Base-by-base conservation (phyloP, 345 rosid species). In the Heritiera fomes region DNA sequence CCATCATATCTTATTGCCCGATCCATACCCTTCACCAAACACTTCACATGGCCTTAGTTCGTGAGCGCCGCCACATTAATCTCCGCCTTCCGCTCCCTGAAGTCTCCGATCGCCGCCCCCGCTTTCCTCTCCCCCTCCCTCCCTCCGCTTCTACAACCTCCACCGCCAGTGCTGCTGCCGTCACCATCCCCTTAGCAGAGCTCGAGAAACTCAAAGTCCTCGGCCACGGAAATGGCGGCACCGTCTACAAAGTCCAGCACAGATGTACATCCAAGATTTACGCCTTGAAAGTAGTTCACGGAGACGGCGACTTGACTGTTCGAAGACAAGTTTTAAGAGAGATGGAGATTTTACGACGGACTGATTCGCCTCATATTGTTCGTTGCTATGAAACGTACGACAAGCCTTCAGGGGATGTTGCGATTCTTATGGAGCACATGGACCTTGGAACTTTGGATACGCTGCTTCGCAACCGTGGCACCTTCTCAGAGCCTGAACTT, bases 211-310 rank as follows among this genome's bases (percentile, higher is more conserved):
- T 93, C 53, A 75, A 85, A 46, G 97, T 91, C 0, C 88, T 94
- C 0, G 98, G 98, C 55, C 90, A 89, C 77, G 98, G 98, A 5
- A 94, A 94, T 79, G 94, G 98, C 0, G 98, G 98, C 5, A 87
- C 85, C 0, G 98, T 92, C 71, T 93, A 94, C 82, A 89, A 88
- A 80, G 98, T 85, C 58, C 86, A 86, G n/a, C 91, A 92, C 79
- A 88, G 85, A 61, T 78, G 84, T 8, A 89, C 93, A 18, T 81
- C 88, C 11, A 85, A 90, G 69, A 68, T 85, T 34, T 93, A 84
- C 80, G 98, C 98, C 5, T 82, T 94, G 41, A 94, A 94, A 78
- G 86, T 88, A 0, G 91, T 91, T 14, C 88, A 85, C 76, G 89
- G 85, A 18, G 94, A 86, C 84, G 82, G 85, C 49, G 97, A 93